Evolutionary conservation across 2,329 filamentous ascomycete species (phyloP), one percentile per base, ranked within the genome.

Genomic region (Talaromyces sp.): DNA sequence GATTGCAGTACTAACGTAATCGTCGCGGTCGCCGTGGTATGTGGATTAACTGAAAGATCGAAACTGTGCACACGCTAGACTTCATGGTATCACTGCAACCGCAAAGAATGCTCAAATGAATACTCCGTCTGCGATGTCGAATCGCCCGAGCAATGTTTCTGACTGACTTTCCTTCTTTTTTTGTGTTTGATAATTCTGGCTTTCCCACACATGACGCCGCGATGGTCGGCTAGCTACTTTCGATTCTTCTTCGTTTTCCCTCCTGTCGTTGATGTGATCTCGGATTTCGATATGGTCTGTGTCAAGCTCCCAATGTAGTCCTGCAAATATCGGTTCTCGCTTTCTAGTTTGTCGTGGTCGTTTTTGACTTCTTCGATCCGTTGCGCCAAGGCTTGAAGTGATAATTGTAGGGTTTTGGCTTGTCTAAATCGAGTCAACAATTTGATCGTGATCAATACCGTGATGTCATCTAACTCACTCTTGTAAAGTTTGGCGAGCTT

Each of bases 231-330:
- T 37, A 54, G 63, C 65, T 74, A 77, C 68, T 77, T 77, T 62
- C 75, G 72, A 50, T 71, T 72, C 66, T 77, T 78, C 70, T 83
- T 86, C 66, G 76, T 75, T 70, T 84, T 84, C 39, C 78, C 77
- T 59, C 82, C 81, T 61, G 79, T 79, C 39, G 81, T 77, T 3
- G 79, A 80, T 31, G 81, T 77, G 58, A 87, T 82, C 71, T 86
- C 86, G 69, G 81, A 83, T 68, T 78, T 80, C 61, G 78, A 78
- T 79, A 82, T 80, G 61, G 85, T 87, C 70, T 91, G 91, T 86
- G 96, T 98, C 61, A 98, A 83, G 72, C 96, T 93, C 67, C 93
- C 93, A 71, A 98, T 98, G 75, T 98, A 98, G 76, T 96, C 96
- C 77, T 98, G 93, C 55, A 99, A 80, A 73, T 98, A 97, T 72